These are phyloP conservation scores for Russula compacta DNA, from an alignment of 768 basidiomycete species.

Conservation along the genomic window DNA sequence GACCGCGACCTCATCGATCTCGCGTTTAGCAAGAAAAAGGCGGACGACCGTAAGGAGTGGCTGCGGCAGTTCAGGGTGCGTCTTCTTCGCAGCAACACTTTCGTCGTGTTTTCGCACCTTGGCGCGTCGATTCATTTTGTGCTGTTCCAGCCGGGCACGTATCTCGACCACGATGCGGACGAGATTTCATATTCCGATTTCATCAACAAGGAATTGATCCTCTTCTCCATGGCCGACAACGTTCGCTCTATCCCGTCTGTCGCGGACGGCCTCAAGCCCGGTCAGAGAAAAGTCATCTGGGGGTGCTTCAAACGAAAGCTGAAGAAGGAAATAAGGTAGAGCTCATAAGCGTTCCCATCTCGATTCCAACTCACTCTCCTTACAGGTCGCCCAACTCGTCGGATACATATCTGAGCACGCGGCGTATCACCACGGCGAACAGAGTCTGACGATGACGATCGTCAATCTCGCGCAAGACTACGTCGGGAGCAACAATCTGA, in stretches of 20 bases:
- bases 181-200: slow-evolving; percentile 89
- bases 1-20: slow-evolving; percentile 90
- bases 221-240: slow-evolving; percentile 99
- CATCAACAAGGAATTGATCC: slow-evolving; percentile 94
- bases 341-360: neutral
- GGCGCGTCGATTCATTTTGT: neutral
- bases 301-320: slow-evolving; percentile 92
- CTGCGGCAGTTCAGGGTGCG: slow-evolving; percentile 80
- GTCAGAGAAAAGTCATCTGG: slow-evolving; percentile 95
- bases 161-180: slow-evolving; percentile 76
- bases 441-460: slow-evolving; percentile 79
- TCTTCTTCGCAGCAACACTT: neutral
- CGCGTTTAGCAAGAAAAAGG: slow-evolving; percentile 99
- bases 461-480: slow-evolving; percentile 89
- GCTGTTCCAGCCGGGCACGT: slow-evolving; percentile 73
- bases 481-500: slow-evolving; percentile 94
- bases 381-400: slow-evolving; percentile 83
- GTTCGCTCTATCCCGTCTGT: slow-evolving; percentile 94
- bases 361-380: neutral
- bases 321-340: slow-evolving; percentile 82
- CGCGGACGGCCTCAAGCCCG: slow-evolving; percentile 92
- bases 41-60: slow-evolving; percentile 98
- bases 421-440: slow-evolving; percentile 95
- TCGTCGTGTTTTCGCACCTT: too few species aligned
- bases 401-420: slow-evolving; percentile 94